A percentile compares a stretch with the other conserved stretches of the same genome.
phyloP scores from a whole-genome alignment of 2,329 filamentous ascomycete genomes.

The Fonsecaea pedrosoi region DNA sequence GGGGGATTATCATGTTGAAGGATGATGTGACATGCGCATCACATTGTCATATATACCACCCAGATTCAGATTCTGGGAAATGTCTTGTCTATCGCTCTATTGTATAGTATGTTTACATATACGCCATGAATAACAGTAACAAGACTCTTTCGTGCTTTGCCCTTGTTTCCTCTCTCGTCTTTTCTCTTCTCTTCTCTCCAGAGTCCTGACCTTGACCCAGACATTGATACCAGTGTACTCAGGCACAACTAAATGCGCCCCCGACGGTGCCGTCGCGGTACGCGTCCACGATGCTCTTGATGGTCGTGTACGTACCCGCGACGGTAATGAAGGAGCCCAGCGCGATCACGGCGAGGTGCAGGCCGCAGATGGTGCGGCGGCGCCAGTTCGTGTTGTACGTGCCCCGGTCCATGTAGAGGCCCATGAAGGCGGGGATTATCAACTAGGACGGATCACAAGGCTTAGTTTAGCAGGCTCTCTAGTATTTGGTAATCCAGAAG shows the following conservation, averaged over 20 bases:
- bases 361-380: constrained; percentile 9
- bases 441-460: constrained; percentile 5
- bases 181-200: too few species aligned
- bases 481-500: too few species aligned
- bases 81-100: too few species aligned
- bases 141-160: too few species aligned
- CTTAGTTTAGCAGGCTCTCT: too few species aligned
- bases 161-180: too few species aligned
- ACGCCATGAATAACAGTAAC: too few species aligned
- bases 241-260: constrained; percentile 17
- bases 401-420: constrained; percentile 28
- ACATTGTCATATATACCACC: too few species aligned
- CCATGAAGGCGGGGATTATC: constrained; percentile 27
- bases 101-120: too few species aligned
- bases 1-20: too few species aligned
- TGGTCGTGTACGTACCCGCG: constrained; percentile 29
- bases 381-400: constrained; percentile 14
- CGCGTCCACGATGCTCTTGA: constrained; percentile 28
- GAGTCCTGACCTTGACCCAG: neutral
- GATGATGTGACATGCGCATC: too few species aligned
- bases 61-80: too few species aligned
- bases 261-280: constrained; percentile 18
- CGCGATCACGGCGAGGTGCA: constrained; percentile 13
- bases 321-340: constrained; percentile 23
- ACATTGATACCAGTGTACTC: neutral